Evolutionary conservation across 2,329 filamentous ascomycete genomes (phyloP).

Genomic region (Calonectria hongkongensis): DNA sequence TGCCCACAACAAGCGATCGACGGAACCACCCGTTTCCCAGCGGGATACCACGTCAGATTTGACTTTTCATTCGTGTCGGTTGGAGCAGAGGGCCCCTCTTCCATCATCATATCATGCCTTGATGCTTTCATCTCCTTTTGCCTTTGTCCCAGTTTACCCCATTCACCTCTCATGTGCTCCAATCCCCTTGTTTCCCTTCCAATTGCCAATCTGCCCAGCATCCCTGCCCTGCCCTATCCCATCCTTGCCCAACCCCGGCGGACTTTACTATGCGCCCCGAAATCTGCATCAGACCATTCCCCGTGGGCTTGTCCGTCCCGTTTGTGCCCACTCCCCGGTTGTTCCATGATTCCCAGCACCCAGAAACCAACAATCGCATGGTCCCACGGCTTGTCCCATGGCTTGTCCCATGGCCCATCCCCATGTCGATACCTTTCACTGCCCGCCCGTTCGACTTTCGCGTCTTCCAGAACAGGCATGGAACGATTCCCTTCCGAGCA

Average conservation of each 20-base stretch:
- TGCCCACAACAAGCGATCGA: conserved; percentile 2
- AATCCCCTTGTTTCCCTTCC: conserved; percentile 25
- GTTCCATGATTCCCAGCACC: conserved; percentile 33
- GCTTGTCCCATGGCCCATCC: conserved; percentile 2
- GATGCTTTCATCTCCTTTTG: conserved; percentile 28
- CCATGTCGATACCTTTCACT: conserved; percentile 4
- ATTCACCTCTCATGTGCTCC: conserved; percentile 28
- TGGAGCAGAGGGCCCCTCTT: not conserved
- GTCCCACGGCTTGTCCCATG: conserved; percentile 30
- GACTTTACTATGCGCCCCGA: conserved; percentile 43
- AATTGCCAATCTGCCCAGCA: conserved; percentile 36
- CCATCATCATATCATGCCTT: conserved; percentile 34
- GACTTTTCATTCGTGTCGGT: conserved; percentile 31
- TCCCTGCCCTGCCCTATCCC: conserved; percentile 27
- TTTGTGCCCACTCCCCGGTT: conserved; percentile 28
- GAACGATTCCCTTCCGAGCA: conserved; percentile 44
- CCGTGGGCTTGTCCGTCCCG: conserved; percentile 39
- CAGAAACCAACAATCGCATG: conserved; percentile 44
- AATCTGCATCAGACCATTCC: conserved; percentile 53
- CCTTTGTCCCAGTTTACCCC: conserved; percentile 24
- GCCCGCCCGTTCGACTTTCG: conserved; percentile 33
- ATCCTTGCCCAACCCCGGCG: conserved; percentile 36
- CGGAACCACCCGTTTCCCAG: conserved; percentile 3
- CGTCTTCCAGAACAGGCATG: conserved; percentile 51
- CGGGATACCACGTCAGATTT: conserved; percentile 29